Evolutionary conservation across 306 rosid genomes (phyloP).

Genomic region (Bauhinia variegata): DNA sequence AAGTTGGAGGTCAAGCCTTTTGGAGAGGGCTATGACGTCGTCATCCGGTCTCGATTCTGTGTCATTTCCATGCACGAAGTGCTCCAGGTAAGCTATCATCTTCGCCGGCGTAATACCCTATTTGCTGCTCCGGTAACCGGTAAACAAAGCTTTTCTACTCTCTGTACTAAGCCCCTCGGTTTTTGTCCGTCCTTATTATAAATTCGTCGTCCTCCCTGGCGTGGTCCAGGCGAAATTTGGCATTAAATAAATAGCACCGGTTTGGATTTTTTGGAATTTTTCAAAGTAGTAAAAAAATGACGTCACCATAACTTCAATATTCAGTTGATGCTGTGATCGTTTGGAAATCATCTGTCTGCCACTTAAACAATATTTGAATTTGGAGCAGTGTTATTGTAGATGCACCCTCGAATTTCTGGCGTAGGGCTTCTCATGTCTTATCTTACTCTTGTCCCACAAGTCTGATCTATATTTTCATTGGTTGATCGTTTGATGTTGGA

Average conservation of each 20-base stretch:
- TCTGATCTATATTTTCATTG: too few relatives aligned
- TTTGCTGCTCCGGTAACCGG: constrained; percentile 13
- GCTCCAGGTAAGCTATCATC: constrained; percentile 83
- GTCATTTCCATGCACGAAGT: constrained; percentile 68
- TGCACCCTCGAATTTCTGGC: not conserved
- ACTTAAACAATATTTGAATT: constrained; percentile 10
- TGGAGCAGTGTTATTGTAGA: not conserved
- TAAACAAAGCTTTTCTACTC: not conserved
- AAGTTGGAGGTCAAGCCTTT: not conserved
- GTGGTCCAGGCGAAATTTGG: constrained; percentile 11
- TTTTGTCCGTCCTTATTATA: not conserved
- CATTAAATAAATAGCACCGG: constrained; percentile 48
- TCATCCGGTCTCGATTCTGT: constrained; percentile 56
- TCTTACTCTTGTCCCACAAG: not conserved
- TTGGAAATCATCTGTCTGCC: constrained; percentile 35
- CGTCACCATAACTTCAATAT: not conserved
- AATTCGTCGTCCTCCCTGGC: constrained; percentile 4
- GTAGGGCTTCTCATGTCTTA: not conserved
- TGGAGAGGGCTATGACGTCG: constrained; percentile 40
- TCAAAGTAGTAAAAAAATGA: not conserved
- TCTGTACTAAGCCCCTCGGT: not conserved
- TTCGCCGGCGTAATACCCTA: not conserved
- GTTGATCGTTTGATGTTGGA: too few relatives aligned
- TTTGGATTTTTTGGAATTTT: constrained; percentile 39
- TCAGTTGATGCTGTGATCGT: constrained; percentile 26